Evolutionary conservation across 768 basidiomycete species (phyloP).

Genomic region (Kwoniella shandongensis): DNA sequence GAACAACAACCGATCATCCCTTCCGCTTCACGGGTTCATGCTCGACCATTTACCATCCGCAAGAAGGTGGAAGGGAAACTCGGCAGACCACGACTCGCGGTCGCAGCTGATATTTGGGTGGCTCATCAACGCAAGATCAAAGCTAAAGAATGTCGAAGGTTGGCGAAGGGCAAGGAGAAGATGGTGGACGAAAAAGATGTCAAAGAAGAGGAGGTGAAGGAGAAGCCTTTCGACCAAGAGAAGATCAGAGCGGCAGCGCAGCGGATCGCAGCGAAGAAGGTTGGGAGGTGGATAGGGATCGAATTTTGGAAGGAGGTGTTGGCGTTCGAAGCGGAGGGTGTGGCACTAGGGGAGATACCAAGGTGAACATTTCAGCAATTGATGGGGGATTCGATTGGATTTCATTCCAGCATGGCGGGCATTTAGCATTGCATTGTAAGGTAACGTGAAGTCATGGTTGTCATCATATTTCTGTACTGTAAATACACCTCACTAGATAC

Average conservation of each 20-base stretch:
- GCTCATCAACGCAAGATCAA: background rate
- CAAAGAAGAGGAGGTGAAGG: background rate
- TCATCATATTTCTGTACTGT: no score
- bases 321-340: constrained; percentile 14
- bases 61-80: constrained; percentile 1
- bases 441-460: no score
- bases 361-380: background rate
- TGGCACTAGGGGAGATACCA: constrained; percentile 4
- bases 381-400: no score
- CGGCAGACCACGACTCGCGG: background rate
- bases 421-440: no score
- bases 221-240: background rate
- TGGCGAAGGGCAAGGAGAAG: background rate
- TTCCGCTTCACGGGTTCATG: background rate
- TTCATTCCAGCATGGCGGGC: no score
- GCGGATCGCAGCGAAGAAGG: constrained; percentile 7
- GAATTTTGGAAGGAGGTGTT: constrained; percentile 17
- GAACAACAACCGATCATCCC: constrained; percentile 16
- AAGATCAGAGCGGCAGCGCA: constrained; percentile 7
- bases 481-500: constrained; percentile 12
- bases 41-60: background rate
- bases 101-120: background rate
- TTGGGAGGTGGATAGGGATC: constrained; percentile 3
- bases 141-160: background rate
- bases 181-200: background rate